A percentile compares a stretch with the other conserved stretches of the same genome.
These are phyloP conservation scores for Elongisporangium prolatum DNA, from an alignment of 352 stramenopile genomes.

Conservation along the genomic window DNA sequence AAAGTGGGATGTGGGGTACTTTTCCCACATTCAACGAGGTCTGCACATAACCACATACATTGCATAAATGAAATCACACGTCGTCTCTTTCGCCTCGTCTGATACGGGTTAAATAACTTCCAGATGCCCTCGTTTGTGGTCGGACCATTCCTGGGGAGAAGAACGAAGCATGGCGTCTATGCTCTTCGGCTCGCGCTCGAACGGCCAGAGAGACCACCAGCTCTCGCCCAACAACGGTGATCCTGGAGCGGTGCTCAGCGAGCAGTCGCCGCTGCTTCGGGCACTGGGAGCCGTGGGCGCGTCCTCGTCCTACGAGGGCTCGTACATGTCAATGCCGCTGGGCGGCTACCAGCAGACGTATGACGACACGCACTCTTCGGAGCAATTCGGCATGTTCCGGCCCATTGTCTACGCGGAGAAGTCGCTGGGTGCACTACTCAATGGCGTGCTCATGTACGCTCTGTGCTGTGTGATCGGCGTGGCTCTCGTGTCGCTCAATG, in stretches of 20 bases:
- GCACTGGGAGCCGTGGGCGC: constrained; percentile 37
- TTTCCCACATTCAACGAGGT: too few relatives aligned
- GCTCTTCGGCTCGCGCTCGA: constrained; percentile 17
- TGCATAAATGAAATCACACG: neutral
- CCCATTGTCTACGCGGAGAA: constrained; percentile 78
- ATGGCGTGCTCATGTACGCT: constrained; percentile 73
- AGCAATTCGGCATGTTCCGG: constrained; percentile 51
- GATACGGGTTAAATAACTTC: neutral
- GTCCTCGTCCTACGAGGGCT: constrained; percentile 52
- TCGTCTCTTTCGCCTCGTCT: neutral
- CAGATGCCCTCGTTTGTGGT: neutral
- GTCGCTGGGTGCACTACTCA: constrained; percentile 62
- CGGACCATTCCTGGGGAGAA: neutral
- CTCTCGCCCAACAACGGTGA: constrained; percentile 4
- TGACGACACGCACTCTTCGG: constrained; percentile 15
- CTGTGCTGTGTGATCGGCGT: constrained; percentile 70
- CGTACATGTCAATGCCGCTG: constrained; percentile 70
- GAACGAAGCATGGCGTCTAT: neutral
- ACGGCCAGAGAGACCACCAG: neutral
- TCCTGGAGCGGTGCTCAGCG: constrained; percentile 21
- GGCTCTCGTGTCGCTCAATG: constrained; percentile 71
- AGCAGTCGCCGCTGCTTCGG: constrained; percentile 68
- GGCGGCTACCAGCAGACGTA: constrained; percentile 13
- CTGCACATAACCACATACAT: neutral
- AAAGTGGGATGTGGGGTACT: too few relatives aligned